A percentile compares a stretch with the other conserved stretches of the same genome.
Conservation (phyloP, 2,329 filamentous ascomycete genomes). For the Pseudogymnoascus pannorum region DNA sequence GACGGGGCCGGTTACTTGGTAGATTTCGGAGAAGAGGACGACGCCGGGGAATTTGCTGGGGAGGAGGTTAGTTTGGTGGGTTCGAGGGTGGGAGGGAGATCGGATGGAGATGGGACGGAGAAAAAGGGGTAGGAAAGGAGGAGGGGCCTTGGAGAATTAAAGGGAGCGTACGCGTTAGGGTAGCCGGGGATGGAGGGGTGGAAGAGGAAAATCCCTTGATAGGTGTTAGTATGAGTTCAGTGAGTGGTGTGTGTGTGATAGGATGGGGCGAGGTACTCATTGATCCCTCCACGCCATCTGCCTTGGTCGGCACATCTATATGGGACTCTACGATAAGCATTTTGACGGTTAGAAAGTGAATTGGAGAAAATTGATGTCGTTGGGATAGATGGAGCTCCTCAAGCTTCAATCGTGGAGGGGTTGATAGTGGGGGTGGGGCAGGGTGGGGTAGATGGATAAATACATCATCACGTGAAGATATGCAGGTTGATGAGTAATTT, state of each 20-base stretch:
- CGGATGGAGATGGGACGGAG: no score
- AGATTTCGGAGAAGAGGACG: constrained; percentile 87
- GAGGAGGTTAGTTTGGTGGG: constrained; percentile 10
- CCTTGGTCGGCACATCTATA: constrained; percentile 52
- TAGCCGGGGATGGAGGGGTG: constrained; percentile 80
- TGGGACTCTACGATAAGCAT: constrained; percentile 55
- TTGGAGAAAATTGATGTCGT: not conserved
- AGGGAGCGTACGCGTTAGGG: constrained; percentile 62
- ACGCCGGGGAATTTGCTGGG: constrained; percentile 71
- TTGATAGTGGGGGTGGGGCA: not conserved
- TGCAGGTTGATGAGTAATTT: not conserved
- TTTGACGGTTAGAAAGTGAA: constrained; percentile 16
- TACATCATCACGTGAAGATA: not conserved
- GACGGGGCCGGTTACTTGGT: constrained; percentile 93
- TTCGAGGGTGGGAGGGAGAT: not conserved
- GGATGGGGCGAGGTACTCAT: constrained; percentile 41
- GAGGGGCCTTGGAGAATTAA: not conserved
- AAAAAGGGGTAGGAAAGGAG: no score
- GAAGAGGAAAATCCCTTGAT: constrained; percentile 76
- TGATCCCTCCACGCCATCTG: constrained; percentile 42
- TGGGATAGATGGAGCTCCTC: not conserved
- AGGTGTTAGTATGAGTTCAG: constrained; percentile 12
- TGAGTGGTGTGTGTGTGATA: not conserved
- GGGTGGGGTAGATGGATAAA: not conserved
- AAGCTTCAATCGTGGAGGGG: not conserved